phyloP scores from a whole-genome alignment of 192 early-diverging fungal genomes.

The Coemansia sp. region DNA sequence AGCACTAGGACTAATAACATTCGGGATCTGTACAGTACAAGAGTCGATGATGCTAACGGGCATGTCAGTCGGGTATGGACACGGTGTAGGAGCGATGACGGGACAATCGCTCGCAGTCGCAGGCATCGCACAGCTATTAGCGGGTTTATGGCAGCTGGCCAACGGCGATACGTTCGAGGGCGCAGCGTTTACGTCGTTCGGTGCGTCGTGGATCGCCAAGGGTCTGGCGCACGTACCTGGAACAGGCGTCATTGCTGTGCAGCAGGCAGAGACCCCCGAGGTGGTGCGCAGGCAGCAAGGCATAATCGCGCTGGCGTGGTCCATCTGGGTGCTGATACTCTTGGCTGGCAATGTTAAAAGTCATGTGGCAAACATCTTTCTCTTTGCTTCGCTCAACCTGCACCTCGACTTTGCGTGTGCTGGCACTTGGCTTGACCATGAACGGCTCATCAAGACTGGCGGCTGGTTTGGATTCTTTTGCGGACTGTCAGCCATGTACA shows the following conservation, averaged over 20 bases:
- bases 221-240: slow-evolving; percentile 32
- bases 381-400: slow-evolving; percentile 42
- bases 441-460: slow-evolving; percentile 23
- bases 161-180: slow-evolving; percentile 53
- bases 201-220: slow-evolving; percentile 45
- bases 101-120: slow-evolving; percentile 36
- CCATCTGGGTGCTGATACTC: slow-evolving; percentile 45
- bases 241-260: slow-evolving; percentile 26
- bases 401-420: slow-evolving; percentile 37
- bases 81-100: slow-evolving; percentile 28
- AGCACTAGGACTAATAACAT: slow-evolving; percentile 42
- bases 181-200: slow-evolving; percentile 47
- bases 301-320: slow-evolving; percentile 30
- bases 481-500: slow-evolving; percentile 49
- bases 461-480: slow-evolving; percentile 54
- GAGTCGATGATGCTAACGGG: slow-evolving; percentile 45
- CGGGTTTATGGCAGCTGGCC: slow-evolving; percentile 49
- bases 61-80: slow-evolving; percentile 47
- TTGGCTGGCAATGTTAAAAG: slow-evolving; percentile 48
- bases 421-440: slow-evolving; percentile 22
- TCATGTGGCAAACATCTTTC: slow-evolving; percentile 37
- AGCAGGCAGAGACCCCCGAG: slow-evolving; percentile 20
- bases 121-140: slow-evolving; percentile 33
- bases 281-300: slow-evolving; percentile 34
- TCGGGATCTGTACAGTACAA: slow-evolving; percentile 45